Conservation (phyloP, 148 eudicot genomes). For the Salicornia ramosissima region DNA sequence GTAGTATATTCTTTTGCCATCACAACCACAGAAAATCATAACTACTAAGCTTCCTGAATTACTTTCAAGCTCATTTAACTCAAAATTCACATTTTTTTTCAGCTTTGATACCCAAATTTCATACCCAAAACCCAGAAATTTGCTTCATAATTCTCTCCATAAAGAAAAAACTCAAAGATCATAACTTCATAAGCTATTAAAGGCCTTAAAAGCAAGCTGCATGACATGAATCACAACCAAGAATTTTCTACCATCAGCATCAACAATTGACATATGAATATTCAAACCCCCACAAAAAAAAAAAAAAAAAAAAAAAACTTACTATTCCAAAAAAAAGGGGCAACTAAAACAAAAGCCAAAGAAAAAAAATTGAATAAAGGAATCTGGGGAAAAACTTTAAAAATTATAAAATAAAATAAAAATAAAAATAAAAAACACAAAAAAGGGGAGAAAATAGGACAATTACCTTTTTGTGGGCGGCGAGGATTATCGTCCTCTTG, state of each 20-base stretch:
- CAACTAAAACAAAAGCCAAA: too few species aligned
- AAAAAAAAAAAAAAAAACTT: not conserved
- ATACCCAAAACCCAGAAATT: not conserved
- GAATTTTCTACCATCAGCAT: too few species aligned
- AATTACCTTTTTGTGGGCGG: slow-evolving; percentile 18
- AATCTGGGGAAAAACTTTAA: not conserved
- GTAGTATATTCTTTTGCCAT: too few species aligned
- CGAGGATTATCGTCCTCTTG: slow-evolving; percentile 3
- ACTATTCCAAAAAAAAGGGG: slow-evolving; percentile 1
- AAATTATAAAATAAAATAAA: slow-evolving; percentile 1
- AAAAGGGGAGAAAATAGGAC: not conserved
- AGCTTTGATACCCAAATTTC: not conserved
- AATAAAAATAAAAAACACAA: not conserved
- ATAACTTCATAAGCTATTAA: slow-evolving; percentile 1
- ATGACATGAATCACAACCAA: slow-evolving; percentile 13
- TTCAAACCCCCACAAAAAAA: not conserved
- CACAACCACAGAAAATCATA: not conserved
- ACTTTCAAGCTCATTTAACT: slow-evolving; percentile 1
- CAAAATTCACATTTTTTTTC: not conserved
- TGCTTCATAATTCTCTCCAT: not conserved
- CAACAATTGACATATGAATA: not conserved
- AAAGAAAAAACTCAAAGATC: slow-evolving; percentile 15
- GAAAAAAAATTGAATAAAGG: not conserved
- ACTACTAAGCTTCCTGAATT: not conserved
- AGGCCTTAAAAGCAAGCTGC: not conserved